Percentiles rank a stretch among this genome's conserved stretches.
These are phyloP conservation scores for Ganoderma resinaceum DNA, from an alignment of 1,284 basidiomycete species.

Conservation along the genomic window DNA sequence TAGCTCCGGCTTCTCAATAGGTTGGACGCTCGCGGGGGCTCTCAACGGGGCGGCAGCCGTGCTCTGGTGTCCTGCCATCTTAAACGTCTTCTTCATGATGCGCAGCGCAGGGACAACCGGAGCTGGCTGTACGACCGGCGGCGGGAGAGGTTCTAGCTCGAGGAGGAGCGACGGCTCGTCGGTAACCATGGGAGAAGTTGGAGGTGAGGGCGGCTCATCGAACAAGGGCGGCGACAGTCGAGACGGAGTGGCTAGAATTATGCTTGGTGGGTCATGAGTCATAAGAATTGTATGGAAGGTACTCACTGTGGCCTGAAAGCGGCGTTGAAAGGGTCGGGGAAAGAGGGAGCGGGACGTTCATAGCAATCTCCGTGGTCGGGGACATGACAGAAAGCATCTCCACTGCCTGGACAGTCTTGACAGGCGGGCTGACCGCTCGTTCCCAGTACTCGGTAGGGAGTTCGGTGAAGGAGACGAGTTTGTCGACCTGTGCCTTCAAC, in stretches of 20 bases:
- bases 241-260: constrained; percentile 15
- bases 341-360: constrained; percentile 23
- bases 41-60: background rate
- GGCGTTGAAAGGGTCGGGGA: constrained; percentile 21
- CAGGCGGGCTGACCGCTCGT: constrained; percentile 17
- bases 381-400: constrained; percentile 12
- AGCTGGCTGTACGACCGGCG: constrained; percentile 30
- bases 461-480: constrained; percentile 7
- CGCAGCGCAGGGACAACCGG: constrained; percentile 51
- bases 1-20: constrained; percentile 5
- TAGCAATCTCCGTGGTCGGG: constrained; percentile 16
- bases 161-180: constrained; percentile 27
- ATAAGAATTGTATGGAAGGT: background rate
- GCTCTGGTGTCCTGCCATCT: constrained; percentile 28
- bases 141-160: constrained; percentile 27
- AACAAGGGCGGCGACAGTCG: background rate
- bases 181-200: constrained; percentile 20
- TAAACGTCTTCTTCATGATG: constrained; percentile 51
- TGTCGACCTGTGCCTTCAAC: constrained; percentile 28
- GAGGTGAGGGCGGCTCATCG: constrained; percentile 22
- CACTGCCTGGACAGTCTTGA: background rate
- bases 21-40: background rate
- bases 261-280: background rate
- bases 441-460: background rate
- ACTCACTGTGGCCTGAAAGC: constrained; percentile 21